Percentiles rank a stretch among this genome's conserved stretches.
phyloP scores from a whole-genome alignment of 2,329 filamentous ascomycete genomes.

The Ophiostoma himal-ulmi region DNA sequence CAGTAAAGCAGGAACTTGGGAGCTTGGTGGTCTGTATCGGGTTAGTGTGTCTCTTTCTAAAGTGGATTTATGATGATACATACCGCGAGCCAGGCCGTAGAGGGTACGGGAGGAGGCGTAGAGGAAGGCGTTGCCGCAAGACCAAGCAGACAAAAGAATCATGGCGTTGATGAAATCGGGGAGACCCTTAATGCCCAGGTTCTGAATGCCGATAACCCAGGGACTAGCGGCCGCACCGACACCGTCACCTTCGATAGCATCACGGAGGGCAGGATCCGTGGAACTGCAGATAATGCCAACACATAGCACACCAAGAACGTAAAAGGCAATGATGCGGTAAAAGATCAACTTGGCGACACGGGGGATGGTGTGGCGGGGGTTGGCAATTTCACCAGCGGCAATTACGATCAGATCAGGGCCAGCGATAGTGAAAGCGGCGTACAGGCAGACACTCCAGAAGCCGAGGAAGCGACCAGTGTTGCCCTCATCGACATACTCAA shows the following conservation, averaged over 20 bases:
- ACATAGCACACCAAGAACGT: constrained; percentile 58
- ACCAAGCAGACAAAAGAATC: constrained; percentile 52
- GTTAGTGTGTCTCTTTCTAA: neutral
- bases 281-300: constrained; percentile 63
- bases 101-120: constrained; percentile 40
- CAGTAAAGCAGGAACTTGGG: constrained; percentile 36
- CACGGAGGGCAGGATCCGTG: constrained; percentile 38
- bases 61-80: neutral
- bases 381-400: constrained; percentile 63
- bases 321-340: constrained; percentile 64
- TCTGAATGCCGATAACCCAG: constrained; percentile 67
- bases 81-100: constrained; percentile 36
- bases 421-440: constrained; percentile 39
- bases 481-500: constrained; percentile 34
- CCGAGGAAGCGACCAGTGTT: constrained; percentile 34
- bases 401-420: constrained; percentile 61
- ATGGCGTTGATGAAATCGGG: constrained; percentile 61
- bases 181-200: constrained; percentile 61
- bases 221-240: constrained; percentile 44
- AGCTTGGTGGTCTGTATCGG: constrained; percentile 34
- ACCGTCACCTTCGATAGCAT: constrained; percentile 36
- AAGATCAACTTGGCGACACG: constrained; percentile 63
- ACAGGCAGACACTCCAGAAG: constrained; percentile 31
- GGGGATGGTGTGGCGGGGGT: constrained; percentile 61
- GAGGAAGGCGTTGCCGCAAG: constrained; percentile 56